phyloP scores from a whole-genome alignment of 2,329 filamentous ascomycete species.

The Macrophomina tecta region DNA sequence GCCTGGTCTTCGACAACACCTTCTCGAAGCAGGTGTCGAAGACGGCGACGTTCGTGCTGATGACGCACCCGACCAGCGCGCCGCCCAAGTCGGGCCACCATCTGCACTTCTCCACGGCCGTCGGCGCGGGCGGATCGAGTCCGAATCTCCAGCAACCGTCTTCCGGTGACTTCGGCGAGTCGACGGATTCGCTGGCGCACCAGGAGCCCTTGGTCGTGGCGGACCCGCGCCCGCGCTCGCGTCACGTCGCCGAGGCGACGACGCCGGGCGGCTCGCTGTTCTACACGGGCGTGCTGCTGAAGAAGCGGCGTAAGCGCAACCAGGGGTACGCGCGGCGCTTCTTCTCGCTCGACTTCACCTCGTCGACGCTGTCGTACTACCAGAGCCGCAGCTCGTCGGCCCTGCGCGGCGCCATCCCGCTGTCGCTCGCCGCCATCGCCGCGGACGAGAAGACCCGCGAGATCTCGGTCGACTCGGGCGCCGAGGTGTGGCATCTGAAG shows the following conservation, averaged over 20 bases:
- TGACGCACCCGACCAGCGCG: conserved; percentile 87
- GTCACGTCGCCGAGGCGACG: conserved; percentile 36
- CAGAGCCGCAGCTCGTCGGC: conserved; percentile 93
- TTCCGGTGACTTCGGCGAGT: conserved; percentile 49
- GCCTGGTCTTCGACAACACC: conserved; percentile 96
- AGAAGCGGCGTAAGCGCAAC: conserved; percentile 89
- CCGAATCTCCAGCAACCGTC: conserved; percentile 42
- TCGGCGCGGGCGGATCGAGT: conserved; percentile 52
- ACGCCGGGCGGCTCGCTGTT: conserved; percentile 57
- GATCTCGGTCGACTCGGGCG: conserved; percentile 95
- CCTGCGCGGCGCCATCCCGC: conserved; percentile 86
- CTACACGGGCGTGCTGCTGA: conserved; percentile 84
- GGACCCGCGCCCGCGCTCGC: conserved; percentile 50
- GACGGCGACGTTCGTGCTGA: conserved; percentile 89
- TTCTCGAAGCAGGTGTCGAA: conserved; percentile 93
- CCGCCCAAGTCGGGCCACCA: conserved; percentile 77
- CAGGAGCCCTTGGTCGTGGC: conserved; percentile 39
- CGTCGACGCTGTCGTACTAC: conserved; percentile 95
- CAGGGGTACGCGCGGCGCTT: conserved; percentile 92
- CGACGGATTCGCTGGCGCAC: conserved; percentile 61
- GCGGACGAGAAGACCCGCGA: conserved; percentile 87
- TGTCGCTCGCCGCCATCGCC: conserved; percentile 88
- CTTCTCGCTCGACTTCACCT: conserved; percentile 94
- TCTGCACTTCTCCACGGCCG: conserved; percentile 64
- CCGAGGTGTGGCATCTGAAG: conserved; percentile 94